Evolutionary conservation across 352 stramenopile species (phyloP).

Genomic region (Phytophthora nicotianae): DNA sequence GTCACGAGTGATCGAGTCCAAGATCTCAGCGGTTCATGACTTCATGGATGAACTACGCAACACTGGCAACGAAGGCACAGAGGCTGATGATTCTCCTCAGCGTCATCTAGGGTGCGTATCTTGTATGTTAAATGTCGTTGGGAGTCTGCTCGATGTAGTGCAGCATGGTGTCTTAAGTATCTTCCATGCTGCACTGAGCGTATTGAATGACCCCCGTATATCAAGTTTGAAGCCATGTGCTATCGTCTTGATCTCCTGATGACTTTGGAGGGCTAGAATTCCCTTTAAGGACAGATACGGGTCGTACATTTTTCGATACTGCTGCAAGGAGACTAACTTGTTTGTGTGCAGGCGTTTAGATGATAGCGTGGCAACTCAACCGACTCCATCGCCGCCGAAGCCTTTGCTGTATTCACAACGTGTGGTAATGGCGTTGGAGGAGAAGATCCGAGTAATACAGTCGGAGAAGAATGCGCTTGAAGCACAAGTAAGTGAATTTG

Average conservation of each 20-base stretch:
- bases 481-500: conserved; percentile 30
- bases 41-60: conserved; percentile 64
- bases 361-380: conserved; percentile 31
- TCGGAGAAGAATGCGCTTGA: conserved; percentile 49
- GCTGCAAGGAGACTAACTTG: conserved; percentile 8
- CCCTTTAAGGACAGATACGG: conserved; percentile 90
- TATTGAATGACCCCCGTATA: conserved; percentile 30
- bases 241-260: conserved; percentile 71
- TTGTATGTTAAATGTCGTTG: conserved; percentile 15
- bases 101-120: conserved; percentile 52
- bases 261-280: conserved; percentile 89
- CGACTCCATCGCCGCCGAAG: conserved; percentile 36
- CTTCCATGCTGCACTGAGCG: conserved; percentile 15
- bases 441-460: conserved; percentile 42
- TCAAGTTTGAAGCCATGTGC: conserved; percentile 17
- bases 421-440: conserved; percentile 47
- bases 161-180: conserved; percentile 10
- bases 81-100: conserved; percentile 57
- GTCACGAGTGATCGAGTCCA: conserved; percentile 52
- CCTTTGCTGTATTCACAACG: conserved; percentile 44
- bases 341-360: conserved; percentile 30
- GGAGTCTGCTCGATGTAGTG: conserved; percentile 28
- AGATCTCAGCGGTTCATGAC: conserved; percentile 66
- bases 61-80: conserved; percentile 49
- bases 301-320: conserved; percentile 53